phyloP scores from a whole-genome alignment of 257 asterid species.

The Sherardia arvensis region DNA sequence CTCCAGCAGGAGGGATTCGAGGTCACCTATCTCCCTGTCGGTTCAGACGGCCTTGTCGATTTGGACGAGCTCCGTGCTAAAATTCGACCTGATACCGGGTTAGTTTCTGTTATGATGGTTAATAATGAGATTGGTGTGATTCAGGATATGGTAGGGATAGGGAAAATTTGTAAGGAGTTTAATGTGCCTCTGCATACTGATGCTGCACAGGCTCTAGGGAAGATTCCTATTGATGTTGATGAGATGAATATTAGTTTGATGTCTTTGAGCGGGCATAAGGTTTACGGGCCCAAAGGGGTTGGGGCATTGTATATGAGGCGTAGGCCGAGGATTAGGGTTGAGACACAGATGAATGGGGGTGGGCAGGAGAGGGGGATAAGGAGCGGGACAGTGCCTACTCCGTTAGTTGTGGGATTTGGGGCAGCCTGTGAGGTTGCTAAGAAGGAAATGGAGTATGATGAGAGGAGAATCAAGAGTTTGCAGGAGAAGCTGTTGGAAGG shows the following conservation, averaged over 20 bases:
- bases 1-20: slow-evolving; percentile 91
- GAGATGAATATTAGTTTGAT: slow-evolving; percentile 84
- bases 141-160: slow-evolving; percentile 86
- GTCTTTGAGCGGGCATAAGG: slow-evolving; percentile 95
- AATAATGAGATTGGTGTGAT: slow-evolving; percentile 96
- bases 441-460: slow-evolving; percentile 95
- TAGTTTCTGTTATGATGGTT: slow-evolving; percentile 92
- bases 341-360: slow-evolving; percentile 97
- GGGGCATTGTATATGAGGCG: slow-evolving; percentile 91
- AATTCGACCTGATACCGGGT: slow-evolving; percentile 80
- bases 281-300: slow-evolving; percentile 90
- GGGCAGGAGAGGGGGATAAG: slow-evolving; percentile 99
- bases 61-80: slow-evolving; percentile 53
- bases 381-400: slow-evolving; percentile 96
- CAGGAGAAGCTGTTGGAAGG: slow-evolving; percentile 63
- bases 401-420: slow-evolving; percentile 92
- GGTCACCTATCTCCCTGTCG: slow-evolving; percentile 76
- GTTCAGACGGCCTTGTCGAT: slow-evolving; percentile 60
- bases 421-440: slow-evolving; percentile 83
- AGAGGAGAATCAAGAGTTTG: slow-evolving; percentile 50
- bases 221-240: slow-evolving; percentile 80
- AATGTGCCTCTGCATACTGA: slow-evolving; percentile 81
- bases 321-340: slow-evolving; percentile 94
- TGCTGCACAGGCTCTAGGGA: slow-evolving; percentile 92
- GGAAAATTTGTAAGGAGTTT: slow-evolving; percentile 73